Evolutionary conservation across 2,329 filamentous ascomycete genomes (phyloP).

Genomic region (Aspergillus fijiensis): DNA sequence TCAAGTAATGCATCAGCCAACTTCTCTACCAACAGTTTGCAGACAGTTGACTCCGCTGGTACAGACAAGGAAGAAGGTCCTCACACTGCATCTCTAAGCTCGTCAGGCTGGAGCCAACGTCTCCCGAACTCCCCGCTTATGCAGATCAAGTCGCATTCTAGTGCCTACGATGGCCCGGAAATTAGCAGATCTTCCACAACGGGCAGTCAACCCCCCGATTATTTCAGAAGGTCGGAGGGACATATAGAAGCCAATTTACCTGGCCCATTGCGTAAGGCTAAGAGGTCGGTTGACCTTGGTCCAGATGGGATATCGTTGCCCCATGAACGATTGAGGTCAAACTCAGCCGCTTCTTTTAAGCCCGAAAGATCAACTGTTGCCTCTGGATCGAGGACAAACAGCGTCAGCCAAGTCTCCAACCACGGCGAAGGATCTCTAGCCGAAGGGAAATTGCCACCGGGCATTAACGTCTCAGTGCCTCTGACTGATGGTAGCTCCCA

Average conservation of each 20-base stretch:
- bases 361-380: conserved; percentile 27
- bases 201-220: conserved; percentile 24
- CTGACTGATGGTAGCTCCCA: conserved; percentile 31
- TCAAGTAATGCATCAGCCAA: conserved; percentile 35
- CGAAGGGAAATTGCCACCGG: conserved; percentile 31
- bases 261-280: conserved; percentile 23
- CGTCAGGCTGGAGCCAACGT: conserved; percentile 31
- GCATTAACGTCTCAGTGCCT: conserved; percentile 29
- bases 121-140: conserved; percentile 36
- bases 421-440: conserved; percentile 28
- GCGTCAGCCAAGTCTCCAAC: conserved; percentile 28
- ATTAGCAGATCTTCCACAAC: conserved; percentile 21
- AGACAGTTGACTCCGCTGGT: conserved; percentile 29
- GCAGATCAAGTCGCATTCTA: conserved; percentile 30
- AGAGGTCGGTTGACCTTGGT: conserved; percentile 25
- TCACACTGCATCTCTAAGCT: conserved; percentile 29
- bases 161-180: conserved; percentile 30
- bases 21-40: conserved; percentile 30
- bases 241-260: conserved; percentile 29
- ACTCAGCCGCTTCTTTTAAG: conserved; percentile 32
- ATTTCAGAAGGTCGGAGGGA: conserved; percentile 29
- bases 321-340: conserved; percentile 38
- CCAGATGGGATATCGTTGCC: conserved; percentile 21
- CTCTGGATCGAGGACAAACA: conserved; percentile 30
- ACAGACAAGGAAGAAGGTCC: conserved; percentile 33